Evolutionary conservation across 352 stramenopile genomes (phyloP).

Genomic region (Peronospora belbahrii): DNA sequence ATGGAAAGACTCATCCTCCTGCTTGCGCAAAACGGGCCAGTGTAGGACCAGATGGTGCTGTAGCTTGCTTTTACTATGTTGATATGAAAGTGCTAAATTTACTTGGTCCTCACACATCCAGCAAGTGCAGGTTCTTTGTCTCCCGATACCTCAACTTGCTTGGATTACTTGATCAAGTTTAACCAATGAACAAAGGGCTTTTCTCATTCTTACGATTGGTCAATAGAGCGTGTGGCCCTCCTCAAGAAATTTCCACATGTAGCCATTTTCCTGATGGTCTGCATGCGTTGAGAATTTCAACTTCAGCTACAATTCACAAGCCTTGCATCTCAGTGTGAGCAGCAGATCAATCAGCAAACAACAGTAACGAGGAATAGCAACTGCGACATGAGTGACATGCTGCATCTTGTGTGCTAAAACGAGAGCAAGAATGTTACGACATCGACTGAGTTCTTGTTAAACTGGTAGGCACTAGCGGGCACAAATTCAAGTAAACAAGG

Average conservation of each 20-base stretch:
- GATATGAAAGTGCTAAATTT: slow-evolving; percentile 9
- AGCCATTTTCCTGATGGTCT: not conserved
- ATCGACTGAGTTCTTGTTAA: not conserved
- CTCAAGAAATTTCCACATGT: not conserved
- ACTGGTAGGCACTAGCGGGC: slow-evolving; percentile 4
- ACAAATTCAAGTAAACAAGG: slow-evolving; percentile 16
- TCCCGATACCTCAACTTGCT: too few species aligned
- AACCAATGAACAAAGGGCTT: too few species aligned
- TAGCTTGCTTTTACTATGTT: slow-evolving; percentile 13
- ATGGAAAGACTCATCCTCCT: slow-evolving; percentile 15
- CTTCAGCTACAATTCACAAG: too few species aligned
- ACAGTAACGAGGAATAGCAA: not conserved
- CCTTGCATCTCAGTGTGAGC: too few species aligned
- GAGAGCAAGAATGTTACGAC: slow-evolving; percentile 7
- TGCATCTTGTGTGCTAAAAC: slow-evolving; percentile 14
- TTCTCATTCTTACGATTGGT: not conserved
- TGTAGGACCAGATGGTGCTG: slow-evolving; percentile 8
- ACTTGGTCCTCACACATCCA: not conserved
- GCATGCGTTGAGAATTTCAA: too few species aligned
- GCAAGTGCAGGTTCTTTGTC: slow-evolving; percentile 2
- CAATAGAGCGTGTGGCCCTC: not conserved
- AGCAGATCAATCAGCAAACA: not conserved
- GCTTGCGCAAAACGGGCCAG: slow-evolving; percentile 24
- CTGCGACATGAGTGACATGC: not conserved
- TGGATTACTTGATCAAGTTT: too few species aligned